Evolutionary conservation across 2,329 filamentous ascomycete genomes (phyloP), one percentile per base, ranked within the genome.

Genomic region (Penicillium sp.): DNA sequence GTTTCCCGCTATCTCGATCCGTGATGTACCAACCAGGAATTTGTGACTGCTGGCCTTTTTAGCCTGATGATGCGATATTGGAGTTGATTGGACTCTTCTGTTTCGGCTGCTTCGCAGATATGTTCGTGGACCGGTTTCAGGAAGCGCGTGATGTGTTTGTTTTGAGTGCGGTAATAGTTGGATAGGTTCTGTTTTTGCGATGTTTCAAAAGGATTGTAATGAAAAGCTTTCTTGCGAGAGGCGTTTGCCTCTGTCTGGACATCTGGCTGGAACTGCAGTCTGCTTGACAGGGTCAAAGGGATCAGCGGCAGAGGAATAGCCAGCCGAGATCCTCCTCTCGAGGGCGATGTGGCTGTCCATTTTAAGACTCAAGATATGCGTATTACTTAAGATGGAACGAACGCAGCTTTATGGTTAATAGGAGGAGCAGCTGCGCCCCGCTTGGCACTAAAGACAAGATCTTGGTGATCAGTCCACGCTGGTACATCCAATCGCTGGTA

Each of bases 61-160:
- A 59, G 96, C 90, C 43, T 93, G 92, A 37, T 91, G 56, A 88
- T 79, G 54, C 74, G 71, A 67, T 73, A 79, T 47, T 75, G 74
- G 40, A 96, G 74, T 54, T 93, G 87, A 66, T 94, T 91, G 20
- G 91, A 88, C 52, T 84, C 86, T 49, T 88, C 85, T 68, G 91
- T 84, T 62, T 94, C 88, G 58, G 84, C 86, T 24, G 91, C 91
- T 45, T 91, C 86, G 32, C 86, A 84, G 17, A 88, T 80, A 73
- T 97, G 93, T 67, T 96, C 90, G 65, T 96, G 90, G 2, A 97
- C 92, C 3, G 89, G 87, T 76, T 96, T 96, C 58, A 97, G 80
- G 73, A 97, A 82, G 8, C 90, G 84, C 75, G 96, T 85, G 61
- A 97, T 97, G 63, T 90, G 91, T 69, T 91, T 89, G 69, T 97